Conservation (phyloP, 2,329 filamentous ascomycete species). For the Penicillium sp. region DNA sequence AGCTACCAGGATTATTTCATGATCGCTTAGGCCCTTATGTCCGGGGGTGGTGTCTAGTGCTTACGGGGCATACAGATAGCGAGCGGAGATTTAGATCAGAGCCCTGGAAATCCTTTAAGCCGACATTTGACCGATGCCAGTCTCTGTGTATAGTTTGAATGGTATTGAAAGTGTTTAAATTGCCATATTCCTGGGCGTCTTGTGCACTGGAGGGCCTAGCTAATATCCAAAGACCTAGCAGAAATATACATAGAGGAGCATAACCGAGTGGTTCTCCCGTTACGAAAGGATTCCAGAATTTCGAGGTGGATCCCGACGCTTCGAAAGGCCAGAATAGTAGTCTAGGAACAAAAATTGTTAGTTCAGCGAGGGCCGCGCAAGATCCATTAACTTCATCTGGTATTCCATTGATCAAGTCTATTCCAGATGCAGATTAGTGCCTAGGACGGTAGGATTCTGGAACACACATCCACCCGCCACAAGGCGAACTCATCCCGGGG, state of each 20-base stretch:
- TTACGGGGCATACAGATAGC: slow-evolving; percentile 14
- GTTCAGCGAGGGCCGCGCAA: background rate
- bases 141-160: background rate
- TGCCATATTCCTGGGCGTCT: no score
- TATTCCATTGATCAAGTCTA: background rate
- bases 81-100: slow-evolving; percentile 1
- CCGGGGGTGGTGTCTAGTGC: slow-evolving; percentile 14
- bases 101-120: background rate
- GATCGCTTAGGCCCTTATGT: background rate
- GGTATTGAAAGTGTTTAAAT: no score
- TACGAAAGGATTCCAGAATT: background rate
- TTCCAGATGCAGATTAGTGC: slow-evolving; percentile 5
- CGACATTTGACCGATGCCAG: slow-evolving; percentile 14
- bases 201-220: no score
- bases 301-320: background rate
- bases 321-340: background rate
- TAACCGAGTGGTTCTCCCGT: background rate
- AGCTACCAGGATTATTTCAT: background rate
- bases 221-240: no score
- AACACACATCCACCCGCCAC: slow-evolving; percentile 10
- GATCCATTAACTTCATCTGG: background rate
- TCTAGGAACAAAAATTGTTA: background rate
- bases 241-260: no score
- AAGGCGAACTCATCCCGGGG: background rate
- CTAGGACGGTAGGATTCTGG: slow-evolving; percentile 15